Conservation (phyloP, 169 alveolate species). For the Babesia ovis region DNA sequence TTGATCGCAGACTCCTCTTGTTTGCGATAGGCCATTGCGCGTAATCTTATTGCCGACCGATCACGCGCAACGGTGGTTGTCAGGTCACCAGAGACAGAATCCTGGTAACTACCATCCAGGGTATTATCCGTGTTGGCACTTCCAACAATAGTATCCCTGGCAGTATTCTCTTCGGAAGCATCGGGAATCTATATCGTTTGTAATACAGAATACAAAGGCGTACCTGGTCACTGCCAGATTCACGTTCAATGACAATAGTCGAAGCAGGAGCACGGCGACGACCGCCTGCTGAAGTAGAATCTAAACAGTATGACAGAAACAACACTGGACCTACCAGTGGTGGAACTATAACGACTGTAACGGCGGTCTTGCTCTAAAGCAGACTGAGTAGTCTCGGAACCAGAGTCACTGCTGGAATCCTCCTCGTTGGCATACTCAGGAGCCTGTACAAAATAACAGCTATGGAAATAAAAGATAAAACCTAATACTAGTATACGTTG, state of each 20-base stretch:
- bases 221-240: background rate
- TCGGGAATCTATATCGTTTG: too few relatives aligned
- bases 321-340: conserved; percentile 9
- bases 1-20: conserved; percentile 28
- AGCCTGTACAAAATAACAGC: too few relatives aligned
- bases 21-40: conserved; percentile 64
- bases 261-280: conserved; percentile 39
- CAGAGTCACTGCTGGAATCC: conserved; percentile 22
- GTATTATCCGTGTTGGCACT: too few relatives aligned
- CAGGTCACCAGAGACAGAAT: too few relatives aligned
- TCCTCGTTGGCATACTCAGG: conserved; percentile 39
- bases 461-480: too few relatives aligned
- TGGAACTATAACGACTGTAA: conserved; percentile 21
- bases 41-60: conserved; percentile 28
- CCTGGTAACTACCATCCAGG: too few relatives aligned
- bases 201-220: too few relatives aligned
- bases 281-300: background rate
- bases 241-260: conserved; percentile 9
- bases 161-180: too few relatives aligned
- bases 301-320: background rate
- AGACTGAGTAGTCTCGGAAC: conserved; percentile 29
- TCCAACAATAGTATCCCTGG: too few relatives aligned
- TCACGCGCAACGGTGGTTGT: conserved; percentile 15
- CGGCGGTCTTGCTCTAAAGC: conserved; percentile 60
- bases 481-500: background rate